Percentiles rank a stretch among this genome's conserved stretches.
Evolutionary conservation across 2,329 filamentous ascomycete genomes (phyloP).

Genomic region (Fusarium circinatum): DNA sequence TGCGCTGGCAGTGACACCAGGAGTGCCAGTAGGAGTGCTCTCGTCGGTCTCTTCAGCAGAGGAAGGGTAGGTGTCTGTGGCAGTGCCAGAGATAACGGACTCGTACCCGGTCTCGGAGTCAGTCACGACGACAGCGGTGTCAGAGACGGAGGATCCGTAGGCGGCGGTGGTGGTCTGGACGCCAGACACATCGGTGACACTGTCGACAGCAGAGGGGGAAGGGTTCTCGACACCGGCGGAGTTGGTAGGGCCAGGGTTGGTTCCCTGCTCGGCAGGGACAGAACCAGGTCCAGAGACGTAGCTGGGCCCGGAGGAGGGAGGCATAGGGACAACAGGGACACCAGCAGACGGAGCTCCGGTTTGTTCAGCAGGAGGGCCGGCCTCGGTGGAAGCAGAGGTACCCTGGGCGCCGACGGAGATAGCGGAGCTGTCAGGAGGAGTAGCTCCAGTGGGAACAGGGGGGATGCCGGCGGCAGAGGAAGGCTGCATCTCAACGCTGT

Average conservation of each 20-base stretch:
- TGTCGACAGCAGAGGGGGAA: slow-evolving; percentile 29
- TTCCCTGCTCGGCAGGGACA: slow-evolving; percentile 13
- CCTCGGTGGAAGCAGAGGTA: slow-evolving; percentile 15
- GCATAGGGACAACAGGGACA: not conserved
- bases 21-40: slow-evolving; percentile 40
- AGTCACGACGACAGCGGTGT: slow-evolving; percentile 24
- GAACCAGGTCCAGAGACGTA: slow-evolving; percentile 25
- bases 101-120: slow-evolving; percentile 27
- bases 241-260: slow-evolving; percentile 4
- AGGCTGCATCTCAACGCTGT: slow-evolving; percentile 15
- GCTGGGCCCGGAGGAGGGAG: slow-evolving; percentile 15
- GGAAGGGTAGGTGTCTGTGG: slow-evolving; percentile 20
- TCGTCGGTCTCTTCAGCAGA: slow-evolving; percentile 30
- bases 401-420: slow-evolving; percentile 30
- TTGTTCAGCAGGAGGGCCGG: not conserved
- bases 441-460: slow-evolving; percentile 21
- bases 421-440: slow-evolving; percentile 21
- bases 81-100: slow-evolving; percentile 25
- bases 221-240: slow-evolving; percentile 19
- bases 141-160: slow-evolving; percentile 28
- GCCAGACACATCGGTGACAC: slow-evolving; percentile 32
- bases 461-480: slow-evolving; percentile 4
- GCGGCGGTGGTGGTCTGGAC: slow-evolving; percentile 34
- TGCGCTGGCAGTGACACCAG: slow-evolving; percentile 47
- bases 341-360: not conserved